These are phyloP conservation scores for Thelonectria rubi DNA, from an alignment of 2,329 filamentous ascomycete species.

Conservation along the genomic window DNA sequence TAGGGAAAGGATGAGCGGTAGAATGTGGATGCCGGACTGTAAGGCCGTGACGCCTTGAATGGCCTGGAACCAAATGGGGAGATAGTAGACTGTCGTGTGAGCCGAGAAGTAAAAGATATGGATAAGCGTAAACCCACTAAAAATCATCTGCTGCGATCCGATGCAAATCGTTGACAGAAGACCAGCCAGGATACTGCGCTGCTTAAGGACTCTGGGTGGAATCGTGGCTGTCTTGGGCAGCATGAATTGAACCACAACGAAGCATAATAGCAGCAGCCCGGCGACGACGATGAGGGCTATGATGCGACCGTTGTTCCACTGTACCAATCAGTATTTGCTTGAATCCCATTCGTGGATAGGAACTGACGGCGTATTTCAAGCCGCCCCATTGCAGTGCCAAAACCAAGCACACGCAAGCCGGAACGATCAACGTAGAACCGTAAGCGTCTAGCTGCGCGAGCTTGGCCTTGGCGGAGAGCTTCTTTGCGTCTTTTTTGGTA, in stretches of 20 bases:
- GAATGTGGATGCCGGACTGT: slow-evolving; percentile 42
- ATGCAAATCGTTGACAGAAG: slow-evolving; percentile 39
- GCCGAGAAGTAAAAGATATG: background rate
- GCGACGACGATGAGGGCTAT: slow-evolving; percentile 55
- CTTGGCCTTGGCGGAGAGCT: slow-evolving; percentile 48
- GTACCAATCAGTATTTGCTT: background rate
- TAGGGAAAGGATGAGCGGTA: slow-evolving; percentile 43
- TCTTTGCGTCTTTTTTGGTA: slow-evolving; percentile 21
- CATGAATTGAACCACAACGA: slow-evolving; percentile 50
- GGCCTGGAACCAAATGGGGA: slow-evolving; percentile 63
- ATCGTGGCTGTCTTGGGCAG: slow-evolving; percentile 51
- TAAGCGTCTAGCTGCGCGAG: slow-evolving; percentile 61
- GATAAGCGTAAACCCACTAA: slow-evolving; percentile 1
- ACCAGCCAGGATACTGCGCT: slow-evolving; percentile 51
- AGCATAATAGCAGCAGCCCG: slow-evolving; percentile 51
- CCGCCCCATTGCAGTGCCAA: slow-evolving; percentile 60
- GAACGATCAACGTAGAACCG: slow-evolving; percentile 64
- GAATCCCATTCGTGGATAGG: no score
- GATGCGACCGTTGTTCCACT: slow-evolving; percentile 55
- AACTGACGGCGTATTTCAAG: slow-evolving; percentile 47
- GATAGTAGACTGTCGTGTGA: slow-evolving; percentile 49
- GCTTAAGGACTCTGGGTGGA: slow-evolving; percentile 51
- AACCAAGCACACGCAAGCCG: slow-evolving; percentile 56
- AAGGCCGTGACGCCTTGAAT: slow-evolving; percentile 49
- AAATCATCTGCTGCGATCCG: slow-evolving; percentile 42